Evolutionary conservation across 345 rosid species (phyloP).

Genomic region (Capsella bursapastoris): DNA sequence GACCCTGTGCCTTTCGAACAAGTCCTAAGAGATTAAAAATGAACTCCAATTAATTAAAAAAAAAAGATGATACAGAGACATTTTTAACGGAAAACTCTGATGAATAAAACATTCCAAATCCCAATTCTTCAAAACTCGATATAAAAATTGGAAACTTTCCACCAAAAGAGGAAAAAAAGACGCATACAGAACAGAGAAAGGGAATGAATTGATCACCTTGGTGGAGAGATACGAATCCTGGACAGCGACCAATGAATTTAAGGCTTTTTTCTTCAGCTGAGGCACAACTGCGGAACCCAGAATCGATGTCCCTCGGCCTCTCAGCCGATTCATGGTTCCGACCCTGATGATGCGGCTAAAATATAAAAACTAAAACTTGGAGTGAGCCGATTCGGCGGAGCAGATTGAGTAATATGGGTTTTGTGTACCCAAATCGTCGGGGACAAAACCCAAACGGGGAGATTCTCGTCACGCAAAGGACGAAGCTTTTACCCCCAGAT

Average conservation of each 20-base stretch:
- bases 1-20: constrained; percentile 84
- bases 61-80: not conserved
- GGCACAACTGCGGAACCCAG: constrained; percentile 54
- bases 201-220: constrained; percentile 51
- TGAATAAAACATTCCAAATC: constrained; percentile 5
- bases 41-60: not conserved
- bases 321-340: constrained; percentile 64
- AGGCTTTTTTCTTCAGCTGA: constrained; percentile 68
- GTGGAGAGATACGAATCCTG: constrained; percentile 85
- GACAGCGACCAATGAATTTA: constrained; percentile 72
- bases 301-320: constrained; percentile 59
- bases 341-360: not conserved
- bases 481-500: constrained; percentile 15
- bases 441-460: not conserved
- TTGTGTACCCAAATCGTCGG: constrained; percentile 8
- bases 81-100: not conserved
- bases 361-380: not conserved
- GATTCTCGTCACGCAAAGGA: constrained; percentile 32
- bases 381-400: constrained; percentile 12
- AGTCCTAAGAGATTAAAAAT: constrained; percentile 55
- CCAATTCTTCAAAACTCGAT: constrained; percentile 13
- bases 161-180: not conserved
- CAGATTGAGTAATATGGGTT: not conserved
- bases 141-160: not conserved
- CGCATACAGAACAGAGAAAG: not conserved